Conservation (phyloP, 2,329 filamentous ascomycete genomes). For the Pseudocercospora pini-densiflorae region DNA sequence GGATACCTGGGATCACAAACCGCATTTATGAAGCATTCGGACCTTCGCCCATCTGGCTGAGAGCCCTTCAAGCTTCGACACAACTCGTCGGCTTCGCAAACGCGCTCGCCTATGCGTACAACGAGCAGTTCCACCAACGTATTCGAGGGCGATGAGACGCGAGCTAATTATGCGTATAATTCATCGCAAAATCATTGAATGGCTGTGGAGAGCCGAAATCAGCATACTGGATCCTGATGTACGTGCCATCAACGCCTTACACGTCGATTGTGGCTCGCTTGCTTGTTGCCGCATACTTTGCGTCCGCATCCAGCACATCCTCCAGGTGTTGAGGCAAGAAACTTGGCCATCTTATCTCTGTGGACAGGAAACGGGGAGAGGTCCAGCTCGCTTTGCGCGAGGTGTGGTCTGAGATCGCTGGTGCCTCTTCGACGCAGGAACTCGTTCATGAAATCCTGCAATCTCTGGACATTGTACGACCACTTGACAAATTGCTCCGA, state of each 20-base stretch:
- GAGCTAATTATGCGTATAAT: not conserved
- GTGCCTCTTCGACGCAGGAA: not conserved
- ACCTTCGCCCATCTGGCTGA: constrained; percentile 24
- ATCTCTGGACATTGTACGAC: not conserved
- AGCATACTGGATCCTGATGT: too few species aligned
- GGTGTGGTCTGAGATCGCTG: not conserved
- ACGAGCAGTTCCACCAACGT: constrained; percentile 24
- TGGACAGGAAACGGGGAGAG: not conserved
- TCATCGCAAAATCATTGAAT: too few species aligned
- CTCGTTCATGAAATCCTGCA: not conserved
- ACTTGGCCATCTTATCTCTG: not conserved
- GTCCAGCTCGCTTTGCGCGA: not conserved
- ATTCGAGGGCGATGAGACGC: constrained; percentile 9
- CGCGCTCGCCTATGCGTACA: constrained; percentile 27
- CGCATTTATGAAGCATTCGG: constrained; percentile 26
- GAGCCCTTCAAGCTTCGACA: constrained; percentile 27
- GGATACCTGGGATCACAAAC: constrained; percentile 40
- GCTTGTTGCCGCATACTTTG: not conserved
- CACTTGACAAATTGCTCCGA: not conserved
- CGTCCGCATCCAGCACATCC: not conserved
- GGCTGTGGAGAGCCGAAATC: too few species aligned
- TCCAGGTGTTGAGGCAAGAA: not conserved
- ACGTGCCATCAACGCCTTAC: too few species aligned
- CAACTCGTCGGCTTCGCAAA: constrained; percentile 29
- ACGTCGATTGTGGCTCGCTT: not conserved